A percentile compares a stretch with the other conserved stretches of the same genome.
These are phyloP conservation scores for Flaveria trinervia DNA, from an alignment of 129 eudicot species.

Conservation along the genomic window DNA sequence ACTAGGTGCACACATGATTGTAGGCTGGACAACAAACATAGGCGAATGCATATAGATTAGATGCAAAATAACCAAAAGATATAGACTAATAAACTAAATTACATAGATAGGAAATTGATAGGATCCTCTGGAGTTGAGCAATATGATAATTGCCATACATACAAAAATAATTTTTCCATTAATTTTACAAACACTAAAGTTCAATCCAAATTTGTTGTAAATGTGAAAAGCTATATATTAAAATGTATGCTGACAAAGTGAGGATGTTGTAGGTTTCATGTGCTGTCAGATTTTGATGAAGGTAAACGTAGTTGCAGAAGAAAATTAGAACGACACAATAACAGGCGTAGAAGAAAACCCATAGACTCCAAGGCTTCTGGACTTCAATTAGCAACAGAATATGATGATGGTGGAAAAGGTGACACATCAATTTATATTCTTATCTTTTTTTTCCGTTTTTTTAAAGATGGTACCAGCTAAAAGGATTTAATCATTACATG, in stretches of 20 bases:
- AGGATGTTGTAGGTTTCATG: constrained; percentile 70
- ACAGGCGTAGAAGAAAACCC: constrained; percentile 81
- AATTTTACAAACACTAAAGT: neutral
- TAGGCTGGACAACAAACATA: neutral
- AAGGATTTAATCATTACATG: constrained; percentile 7
- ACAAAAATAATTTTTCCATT: neutral
- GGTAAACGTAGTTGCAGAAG: constrained; percentile 98
- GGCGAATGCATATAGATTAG: too few species aligned
- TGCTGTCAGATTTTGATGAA: constrained; percentile 91
- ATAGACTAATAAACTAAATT: too few species aligned
- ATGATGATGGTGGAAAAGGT: constrained; percentile 78
- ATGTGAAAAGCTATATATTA: neutral
- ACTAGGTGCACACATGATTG: neutral
- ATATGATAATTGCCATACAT: neutral
- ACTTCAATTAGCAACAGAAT: constrained; percentile 44
- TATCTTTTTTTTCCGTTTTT: neutral
- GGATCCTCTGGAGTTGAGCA: neutral
- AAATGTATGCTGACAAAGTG: constrained; percentile 19
- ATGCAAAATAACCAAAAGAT: too few species aligned
- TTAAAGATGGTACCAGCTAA: neutral
- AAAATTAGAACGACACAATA: constrained; percentile 89
- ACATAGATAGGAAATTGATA: neutral
- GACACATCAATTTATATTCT: neutral
- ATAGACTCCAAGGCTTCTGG: constrained; percentile 53
- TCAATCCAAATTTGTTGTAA: neutral